Evolutionary conservation across 2,329 filamentous ascomycete genomes (phyloP).

Genomic region (Penicillium polonicum): DNA sequence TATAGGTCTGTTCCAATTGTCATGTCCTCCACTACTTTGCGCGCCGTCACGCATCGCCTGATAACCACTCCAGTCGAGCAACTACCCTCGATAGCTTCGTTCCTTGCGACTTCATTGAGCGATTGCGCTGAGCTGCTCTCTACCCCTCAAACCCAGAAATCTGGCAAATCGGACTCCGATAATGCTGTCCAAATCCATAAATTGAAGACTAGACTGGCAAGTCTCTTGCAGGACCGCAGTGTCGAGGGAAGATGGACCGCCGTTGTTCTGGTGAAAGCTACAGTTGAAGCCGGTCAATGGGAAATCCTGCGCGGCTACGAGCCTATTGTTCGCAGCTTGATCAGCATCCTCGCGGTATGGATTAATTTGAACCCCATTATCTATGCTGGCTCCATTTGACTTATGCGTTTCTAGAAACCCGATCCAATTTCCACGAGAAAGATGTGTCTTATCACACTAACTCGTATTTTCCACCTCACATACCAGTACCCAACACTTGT

Average conservation of each 20-base stretch:
- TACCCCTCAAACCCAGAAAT: conserved; percentile 56
- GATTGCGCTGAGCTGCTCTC: conserved; percentile 63
- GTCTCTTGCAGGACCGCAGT: conserved; percentile 73
- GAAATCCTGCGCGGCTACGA: conserved; percentile 72
- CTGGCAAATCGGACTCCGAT: conserved; percentile 64
- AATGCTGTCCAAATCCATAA: conserved; percentile 72
- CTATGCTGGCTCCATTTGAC: conserved; percentile 7
- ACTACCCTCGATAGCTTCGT: conserved; percentile 70
- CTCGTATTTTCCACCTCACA: conserved; percentile 79
- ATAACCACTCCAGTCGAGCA: conserved; percentile 69
- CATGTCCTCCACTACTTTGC: conserved; percentile 39
- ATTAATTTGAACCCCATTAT: not conserved
- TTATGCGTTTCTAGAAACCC: conserved; percentile 59
- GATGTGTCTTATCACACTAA: conserved; percentile 72
- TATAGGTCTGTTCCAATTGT: not conserved
- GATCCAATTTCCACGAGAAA: conserved; percentile 74
- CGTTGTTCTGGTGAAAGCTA: conserved; percentile 74
- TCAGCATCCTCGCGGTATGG: conserved; percentile 69
- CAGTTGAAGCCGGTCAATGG: conserved; percentile 80
- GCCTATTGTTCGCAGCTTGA: conserved; percentile 73
- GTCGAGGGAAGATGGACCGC: conserved; percentile 74
- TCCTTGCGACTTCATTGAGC: conserved; percentile 59
- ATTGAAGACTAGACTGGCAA: conserved; percentile 73
- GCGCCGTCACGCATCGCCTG: conserved; percentile 53
- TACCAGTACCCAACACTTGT: conserved; percentile 79